A percentile compares a stretch with the other conserved stretches of the same genome.
phyloP scores from a whole-genome alignment of 176 grass and related monocot genomes.

The Cenchrus fungigraminus region DNA sequence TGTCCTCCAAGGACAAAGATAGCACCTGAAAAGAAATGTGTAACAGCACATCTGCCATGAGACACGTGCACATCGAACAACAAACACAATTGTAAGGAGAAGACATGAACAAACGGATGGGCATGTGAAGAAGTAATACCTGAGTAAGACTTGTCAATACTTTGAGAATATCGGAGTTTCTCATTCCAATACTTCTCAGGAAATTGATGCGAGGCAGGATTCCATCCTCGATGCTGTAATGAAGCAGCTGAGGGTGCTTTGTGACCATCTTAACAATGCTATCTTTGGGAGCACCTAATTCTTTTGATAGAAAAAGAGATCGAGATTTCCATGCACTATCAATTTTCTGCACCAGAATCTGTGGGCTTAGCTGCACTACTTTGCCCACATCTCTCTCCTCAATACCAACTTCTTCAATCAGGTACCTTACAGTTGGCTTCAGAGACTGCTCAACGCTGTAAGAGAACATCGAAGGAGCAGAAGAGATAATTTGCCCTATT shows the following conservation, averaged over 20 bases:
- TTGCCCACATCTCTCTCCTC: constrained; percentile 81
- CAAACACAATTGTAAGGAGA: background rate
- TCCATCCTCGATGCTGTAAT: constrained; percentile 98
- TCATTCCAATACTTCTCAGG: constrained; percentile 89
- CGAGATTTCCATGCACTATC: constrained; percentile 84
- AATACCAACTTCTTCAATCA: constrained; percentile 92
- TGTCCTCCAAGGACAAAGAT: constrained; percentile 86
- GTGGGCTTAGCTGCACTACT: constrained; percentile 94
- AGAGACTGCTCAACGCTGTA: constrained; percentile 90
- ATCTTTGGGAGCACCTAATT: constrained; percentile 84
- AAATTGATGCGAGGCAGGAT: constrained; percentile 94
- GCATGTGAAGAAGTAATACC: constrained; percentile 56
- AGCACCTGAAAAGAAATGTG: constrained; percentile 67
- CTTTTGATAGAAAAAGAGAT: constrained; percentile 81
- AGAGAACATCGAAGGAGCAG: constrained; percentile 86
- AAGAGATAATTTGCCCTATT: constrained; percentile 77
- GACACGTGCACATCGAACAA: constrained; percentile 3
- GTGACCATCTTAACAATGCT: constrained; percentile 95
- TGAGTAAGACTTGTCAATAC: constrained; percentile 92
- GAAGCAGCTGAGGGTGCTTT: constrained; percentile 93
- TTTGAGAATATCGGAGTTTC: constrained; percentile 82
- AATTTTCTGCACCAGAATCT: constrained; percentile 91
- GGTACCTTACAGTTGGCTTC: constrained; percentile 80
- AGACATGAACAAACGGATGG: constrained; percentile 19
- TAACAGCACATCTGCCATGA: constrained; percentile 31